Percentiles rank a stretch among this genome's conserved stretches.
Evolutionary conservation across 495 filamentous ascomycete genomes (phyloP).

Genomic region (Hyaloscypha variabilis): DNA sequence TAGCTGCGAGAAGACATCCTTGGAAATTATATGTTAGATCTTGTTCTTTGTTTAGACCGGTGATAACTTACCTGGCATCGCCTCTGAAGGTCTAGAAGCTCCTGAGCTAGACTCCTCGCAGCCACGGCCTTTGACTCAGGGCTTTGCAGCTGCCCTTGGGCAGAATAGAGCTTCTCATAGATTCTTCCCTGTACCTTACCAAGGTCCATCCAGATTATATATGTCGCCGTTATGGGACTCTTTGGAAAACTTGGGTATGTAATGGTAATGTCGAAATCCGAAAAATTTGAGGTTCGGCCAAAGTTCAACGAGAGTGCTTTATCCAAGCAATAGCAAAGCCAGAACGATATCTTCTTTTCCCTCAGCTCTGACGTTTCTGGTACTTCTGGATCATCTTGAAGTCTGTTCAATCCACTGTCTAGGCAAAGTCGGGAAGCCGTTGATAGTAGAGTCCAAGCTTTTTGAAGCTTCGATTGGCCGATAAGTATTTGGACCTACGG

Average conservation of each 20-base stretch:
- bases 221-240: neutral
- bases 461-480: constrained; percentile 1
- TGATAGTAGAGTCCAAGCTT: constrained; percentile 20
- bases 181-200: too few species aligned
- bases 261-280: constrained; percentile 18
- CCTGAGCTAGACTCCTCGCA: too few species aligned
- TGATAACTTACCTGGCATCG: too few species aligned
- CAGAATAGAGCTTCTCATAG: too few species aligned
- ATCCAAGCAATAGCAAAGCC: constrained; percentile 17
- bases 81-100: too few species aligned
- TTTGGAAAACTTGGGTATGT: constrained; percentile 9
- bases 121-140: too few species aligned
- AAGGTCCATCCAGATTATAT: too few species aligned
- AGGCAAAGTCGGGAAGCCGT: constrained; percentile 12
- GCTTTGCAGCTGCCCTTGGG: too few species aligned
- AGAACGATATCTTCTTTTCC: constrained; percentile 9
- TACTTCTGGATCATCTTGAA: constrained; percentile 7
- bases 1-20: neutral
- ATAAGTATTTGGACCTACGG: constrained; percentile 5
- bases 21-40: too few species aligned
- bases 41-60: too few species aligned
- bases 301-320: constrained; percentile 21
- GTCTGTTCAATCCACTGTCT: constrained; percentile 14
- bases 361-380: neutral
- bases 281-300: constrained; percentile 12